phyloP scores from a whole-genome alignment of 345 rosid genomes.

The Eucalyptus dawsonii region DNA sequence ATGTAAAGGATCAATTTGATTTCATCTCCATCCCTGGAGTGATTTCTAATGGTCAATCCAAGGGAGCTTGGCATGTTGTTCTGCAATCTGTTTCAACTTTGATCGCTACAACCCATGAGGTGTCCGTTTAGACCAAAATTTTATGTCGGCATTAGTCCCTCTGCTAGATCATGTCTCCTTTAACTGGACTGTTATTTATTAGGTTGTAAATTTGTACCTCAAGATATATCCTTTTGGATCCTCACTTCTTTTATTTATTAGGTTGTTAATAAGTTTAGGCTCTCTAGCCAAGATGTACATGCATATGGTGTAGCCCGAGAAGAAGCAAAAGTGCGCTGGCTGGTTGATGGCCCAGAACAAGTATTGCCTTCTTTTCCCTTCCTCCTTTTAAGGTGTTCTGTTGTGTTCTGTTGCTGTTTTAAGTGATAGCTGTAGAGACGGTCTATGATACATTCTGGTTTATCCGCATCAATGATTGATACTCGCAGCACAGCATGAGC shows the following conservation, averaged over 20 bases:
- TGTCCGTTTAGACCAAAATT: too few relatives aligned
- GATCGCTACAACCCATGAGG: too few relatives aligned
- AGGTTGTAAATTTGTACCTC: constrained; percentile 41
- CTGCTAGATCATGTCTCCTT: too few relatives aligned
- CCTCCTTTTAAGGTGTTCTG: background rate
- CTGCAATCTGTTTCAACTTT: too few relatives aligned
- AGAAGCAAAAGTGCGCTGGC: constrained; percentile 73
- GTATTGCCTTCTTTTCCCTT: constrained; percentile 5
- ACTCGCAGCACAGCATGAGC: background rate
- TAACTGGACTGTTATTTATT: background rate
- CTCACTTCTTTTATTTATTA: background rate
- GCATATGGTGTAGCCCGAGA: constrained; percentile 77
- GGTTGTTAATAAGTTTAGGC: constrained; percentile 72
- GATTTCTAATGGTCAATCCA: too few relatives aligned
- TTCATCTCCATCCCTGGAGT: too few relatives aligned
- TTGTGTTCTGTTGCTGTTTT: background rate
- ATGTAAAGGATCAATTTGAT: too few relatives aligned
- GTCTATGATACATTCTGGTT: background rate
- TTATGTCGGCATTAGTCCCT: too few relatives aligned
- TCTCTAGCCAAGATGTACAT: constrained; percentile 63
- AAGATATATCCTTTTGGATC: background rate
- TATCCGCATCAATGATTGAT: background rate
- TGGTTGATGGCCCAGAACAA: constrained; percentile 78
- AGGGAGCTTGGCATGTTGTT: too few relatives aligned
- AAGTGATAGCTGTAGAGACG: background rate